Evolutionary conservation across 2,329 filamentous ascomycete genomes (phyloP).

Genomic region (Cladosporium velox): DNA sequence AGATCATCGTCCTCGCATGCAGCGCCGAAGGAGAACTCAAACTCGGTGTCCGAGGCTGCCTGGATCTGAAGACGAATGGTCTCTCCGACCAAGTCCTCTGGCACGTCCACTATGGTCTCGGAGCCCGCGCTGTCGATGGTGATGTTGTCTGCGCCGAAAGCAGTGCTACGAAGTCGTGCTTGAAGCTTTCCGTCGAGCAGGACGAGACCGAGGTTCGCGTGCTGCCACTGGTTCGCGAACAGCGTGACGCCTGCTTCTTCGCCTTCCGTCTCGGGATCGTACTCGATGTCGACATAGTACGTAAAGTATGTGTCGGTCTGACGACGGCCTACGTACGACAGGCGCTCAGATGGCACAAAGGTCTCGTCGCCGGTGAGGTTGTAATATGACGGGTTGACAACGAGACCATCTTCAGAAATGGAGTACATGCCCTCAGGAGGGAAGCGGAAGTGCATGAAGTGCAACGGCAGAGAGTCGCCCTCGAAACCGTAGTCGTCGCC

Average conservation of each 20-base stretch:
- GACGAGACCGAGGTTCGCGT: constrained; percentile 50
- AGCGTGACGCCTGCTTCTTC: constrained; percentile 57
- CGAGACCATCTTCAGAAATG: constrained; percentile 47
- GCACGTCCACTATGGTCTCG: constrained; percentile 12
- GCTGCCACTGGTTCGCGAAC: constrained; percentile 58
- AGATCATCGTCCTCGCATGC: background rate
- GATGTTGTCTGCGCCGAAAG: constrained; percentile 6
- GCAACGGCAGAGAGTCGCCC: constrained; percentile 49
- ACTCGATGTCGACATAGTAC: constrained; percentile 52
- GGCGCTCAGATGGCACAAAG: constrained; percentile 32
- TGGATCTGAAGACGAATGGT: constrained; percentile 11
- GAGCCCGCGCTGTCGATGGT: background rate
- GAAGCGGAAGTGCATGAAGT: constrained; percentile 60
- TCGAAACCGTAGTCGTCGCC: constrained; percentile 52
- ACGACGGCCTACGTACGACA: constrained; percentile 57
- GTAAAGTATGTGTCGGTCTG: constrained; percentile 59
- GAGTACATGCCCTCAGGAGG: constrained; percentile 49
- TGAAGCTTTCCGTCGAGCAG: constrained; percentile 31
- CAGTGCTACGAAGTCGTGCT: background rate
- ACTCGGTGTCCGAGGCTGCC: constrained; percentile 10
- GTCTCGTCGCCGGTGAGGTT: constrained; percentile 55
- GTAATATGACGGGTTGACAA: constrained; percentile 51
- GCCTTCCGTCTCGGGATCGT: constrained; percentile 40
- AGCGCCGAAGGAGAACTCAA: constrained; percentile 11
- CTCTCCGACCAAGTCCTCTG: constrained; percentile 6